These are phyloP conservation scores for Botrytis hyacinthi DNA, from an alignment of 2,329 filamentous ascomycete species.

Conservation along the genomic window DNA sequence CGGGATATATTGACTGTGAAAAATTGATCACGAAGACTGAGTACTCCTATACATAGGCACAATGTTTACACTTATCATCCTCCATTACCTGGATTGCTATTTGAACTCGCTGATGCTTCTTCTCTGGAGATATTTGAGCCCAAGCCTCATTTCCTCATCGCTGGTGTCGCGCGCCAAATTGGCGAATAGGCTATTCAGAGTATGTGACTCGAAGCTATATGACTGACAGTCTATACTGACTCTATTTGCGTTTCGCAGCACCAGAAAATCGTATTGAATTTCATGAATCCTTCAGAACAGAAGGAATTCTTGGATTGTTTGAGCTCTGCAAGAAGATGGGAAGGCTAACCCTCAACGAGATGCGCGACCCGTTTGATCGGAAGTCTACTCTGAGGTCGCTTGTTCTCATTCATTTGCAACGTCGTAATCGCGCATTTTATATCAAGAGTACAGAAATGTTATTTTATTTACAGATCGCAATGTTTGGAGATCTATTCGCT, in stretches of 20 bases:
- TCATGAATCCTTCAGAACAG: background rate
- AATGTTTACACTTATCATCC: background rate
- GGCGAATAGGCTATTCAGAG: background rate
- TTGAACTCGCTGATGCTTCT: background rate
- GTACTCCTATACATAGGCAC: too few relatives aligned
- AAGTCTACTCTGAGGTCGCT: background rate
- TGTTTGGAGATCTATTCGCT: background rate
- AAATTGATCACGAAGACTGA: too few relatives aligned
- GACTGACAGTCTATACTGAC: too few relatives aligned
- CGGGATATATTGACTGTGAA: too few relatives aligned
- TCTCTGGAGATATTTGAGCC: too few relatives aligned
- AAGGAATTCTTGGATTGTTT: background rate
- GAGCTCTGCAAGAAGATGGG: background rate
- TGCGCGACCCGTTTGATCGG: background rate
- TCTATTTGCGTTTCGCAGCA: background rate
- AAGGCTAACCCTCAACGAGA: background rate
- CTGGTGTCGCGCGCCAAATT: background rate
- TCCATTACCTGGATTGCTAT: background rate
- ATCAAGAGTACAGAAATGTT: too few relatives aligned
- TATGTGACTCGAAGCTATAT: too few relatives aligned
- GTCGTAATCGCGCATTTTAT: background rate
- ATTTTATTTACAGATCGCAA: background rate
- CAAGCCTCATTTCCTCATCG: background rate
- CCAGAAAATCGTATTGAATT: background rate
- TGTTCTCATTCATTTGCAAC: background rate